Percentiles rank a stretch among this genome's conserved stretches.
Evolutionary conservation across 2,329 filamentous ascomycete genomes (phyloP).

Genomic region (Blumeria hordei): DNA sequence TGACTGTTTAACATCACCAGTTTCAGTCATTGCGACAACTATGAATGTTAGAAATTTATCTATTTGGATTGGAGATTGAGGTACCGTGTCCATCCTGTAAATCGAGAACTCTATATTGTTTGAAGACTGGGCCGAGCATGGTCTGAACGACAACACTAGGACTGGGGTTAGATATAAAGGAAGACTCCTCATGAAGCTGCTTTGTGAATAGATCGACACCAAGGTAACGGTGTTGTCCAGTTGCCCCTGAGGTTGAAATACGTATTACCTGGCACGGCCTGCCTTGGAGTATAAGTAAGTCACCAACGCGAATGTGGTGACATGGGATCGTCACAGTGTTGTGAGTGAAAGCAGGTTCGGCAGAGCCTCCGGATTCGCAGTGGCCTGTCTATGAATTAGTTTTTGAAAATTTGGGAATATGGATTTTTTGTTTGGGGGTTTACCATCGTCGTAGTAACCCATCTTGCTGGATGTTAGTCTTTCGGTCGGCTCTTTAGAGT

Average conservation of each 20-base stretch:
- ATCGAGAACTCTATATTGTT: conserved; percentile 99
- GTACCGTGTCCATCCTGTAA: conserved; percentile 55
- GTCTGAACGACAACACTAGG: conserved; percentile 96
- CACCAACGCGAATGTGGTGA: conserved; percentile 98
- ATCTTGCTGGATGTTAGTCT: conserved; percentile 24
- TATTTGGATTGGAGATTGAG: conserved; percentile 4
- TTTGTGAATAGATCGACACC: conserved; percentile 99
- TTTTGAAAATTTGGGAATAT: conserved; percentile 6
- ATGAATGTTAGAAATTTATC: conserved; percentile 4
- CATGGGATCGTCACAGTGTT: conserved; percentile 96
- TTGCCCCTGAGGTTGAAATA: conserved; percentile 93
- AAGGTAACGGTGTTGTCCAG: conserved; percentile 97
- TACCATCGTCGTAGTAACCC: conserved; percentile 56
- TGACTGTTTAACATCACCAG: conserved; percentile 85
- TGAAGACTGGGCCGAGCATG: conserved; percentile 98
- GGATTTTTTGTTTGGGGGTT: conserved; percentile 4
- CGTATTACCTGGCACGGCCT: conserved; percentile 99
- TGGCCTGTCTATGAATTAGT: background rate
- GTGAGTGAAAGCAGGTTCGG: conserved; percentile 18
- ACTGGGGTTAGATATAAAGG: conserved; percentile 88
- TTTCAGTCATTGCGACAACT: conserved; percentile 96
- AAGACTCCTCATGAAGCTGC: conserved; percentile 96
- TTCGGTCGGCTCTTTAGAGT: too few species aligned
- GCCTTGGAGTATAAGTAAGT: conserved; percentile 96
- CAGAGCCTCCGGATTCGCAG: conserved; percentile 3